Base-by-base conservation (phyloP, 805 yeast genomes). In the Zygosaccharomyces pseudorouxii region DNA sequence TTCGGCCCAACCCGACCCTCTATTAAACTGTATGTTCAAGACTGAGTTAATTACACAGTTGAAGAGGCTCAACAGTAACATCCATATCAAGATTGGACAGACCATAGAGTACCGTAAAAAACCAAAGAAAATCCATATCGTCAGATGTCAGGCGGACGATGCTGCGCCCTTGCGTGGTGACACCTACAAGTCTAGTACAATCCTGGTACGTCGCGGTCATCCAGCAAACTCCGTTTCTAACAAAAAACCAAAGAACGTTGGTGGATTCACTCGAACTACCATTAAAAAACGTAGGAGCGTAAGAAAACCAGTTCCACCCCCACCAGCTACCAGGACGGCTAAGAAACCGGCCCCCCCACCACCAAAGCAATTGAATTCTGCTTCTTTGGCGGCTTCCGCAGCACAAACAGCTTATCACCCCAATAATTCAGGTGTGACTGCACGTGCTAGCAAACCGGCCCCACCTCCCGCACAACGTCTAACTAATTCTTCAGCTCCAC, bases 51-150 rank as follows among this genome's bases (percentile, higher is more conserved):
- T 86, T 0, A 82, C 96, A 0, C 86, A 84, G 42, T 68, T 90
- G 63, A 84, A 81, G 62, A 77, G 77, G 52, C 53, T 83, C 44
- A 80, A 82, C 57, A 75, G 76, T 12, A 75, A 78, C 0, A 69
- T 89, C 42, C 72, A 75, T 2, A 76, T 93, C 40, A 76, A 75
- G 38, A 77, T 93, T 53, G 90, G 84, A 1, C 78, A 86, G 3
- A 77, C 86, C 0, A 78, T 93, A 49, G 78, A 79, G 52, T 93
- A 93, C 68, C 87, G 84, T 69, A 93, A 92, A 76, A 93, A 93
- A 65, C 89, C 97, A 1, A 95, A 95, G 2, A 83, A 80, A 65
- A 61, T 74, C 22, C 93, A 89, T 52, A 65, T 77, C 7, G 85
- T 93, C 56, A 89, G 86, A 65, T 80, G 85, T 60, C 79, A 76